These are phyloP conservation scores for Cladosporium sp. DNA, from an alignment of 2,329 filamentous ascomycete species.

Conservation along the genomic window DNA sequence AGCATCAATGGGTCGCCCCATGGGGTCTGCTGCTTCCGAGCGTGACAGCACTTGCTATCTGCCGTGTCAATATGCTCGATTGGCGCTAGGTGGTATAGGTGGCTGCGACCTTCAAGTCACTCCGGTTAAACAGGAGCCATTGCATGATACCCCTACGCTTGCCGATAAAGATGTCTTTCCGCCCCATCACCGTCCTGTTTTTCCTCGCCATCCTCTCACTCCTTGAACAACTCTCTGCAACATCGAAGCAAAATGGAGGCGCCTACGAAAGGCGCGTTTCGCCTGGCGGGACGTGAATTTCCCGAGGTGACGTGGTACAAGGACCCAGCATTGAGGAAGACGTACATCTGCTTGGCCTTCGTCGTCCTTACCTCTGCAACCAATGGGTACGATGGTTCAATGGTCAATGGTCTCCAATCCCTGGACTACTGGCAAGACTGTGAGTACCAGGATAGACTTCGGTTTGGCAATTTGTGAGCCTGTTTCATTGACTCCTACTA, in stretches of 20 bases:
- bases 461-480: not conserved
- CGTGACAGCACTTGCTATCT: too few species aligned
- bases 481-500: slow-evolving; percentile 6
- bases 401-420: slow-evolving; percentile 47
- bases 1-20: not conserved
- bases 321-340: slow-evolving; percentile 26
- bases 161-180: not conserved
- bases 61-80: too few species aligned
- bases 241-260: slow-evolving; percentile 22
- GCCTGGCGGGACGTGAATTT: slow-evolving; percentile 26
- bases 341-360: slow-evolving; percentile 29
- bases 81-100: too few species aligned
- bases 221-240: not conserved
- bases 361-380: slow-evolving; percentile 33
- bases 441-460: slow-evolving; percentile 16
- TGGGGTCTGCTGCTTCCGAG: too few species aligned
- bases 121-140: too few species aligned
- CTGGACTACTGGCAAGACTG: slow-evolving; percentile 40
- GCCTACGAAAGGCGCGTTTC: slow-evolving; percentile 28
- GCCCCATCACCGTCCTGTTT: not conserved
- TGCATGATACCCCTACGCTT: not conserved
- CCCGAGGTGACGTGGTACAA: slow-evolving; percentile 30
- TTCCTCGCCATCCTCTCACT: not conserved
- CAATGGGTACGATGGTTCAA: slow-evolving; percentile 45
- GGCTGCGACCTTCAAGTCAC: too few species aligned